Conservation (phyloP, 2,329 filamentous ascomycete genomes). For the Claviceps digitariae region DNA sequence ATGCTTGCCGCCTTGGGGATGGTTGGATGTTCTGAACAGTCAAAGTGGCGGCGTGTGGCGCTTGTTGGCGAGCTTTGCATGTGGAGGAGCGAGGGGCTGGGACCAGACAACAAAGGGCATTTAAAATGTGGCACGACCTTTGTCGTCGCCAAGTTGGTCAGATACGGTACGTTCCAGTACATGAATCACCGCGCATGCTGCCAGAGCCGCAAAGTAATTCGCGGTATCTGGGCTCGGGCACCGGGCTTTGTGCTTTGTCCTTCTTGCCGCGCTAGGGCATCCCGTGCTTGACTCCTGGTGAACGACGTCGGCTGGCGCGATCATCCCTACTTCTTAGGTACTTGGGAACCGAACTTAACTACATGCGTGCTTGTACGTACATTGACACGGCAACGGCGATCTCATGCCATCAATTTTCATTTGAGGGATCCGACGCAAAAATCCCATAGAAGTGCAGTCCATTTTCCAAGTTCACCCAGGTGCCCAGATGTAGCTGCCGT, state of each 20-base stretch:
- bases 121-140: not conserved
- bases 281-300: not conserved
- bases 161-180: not conserved
- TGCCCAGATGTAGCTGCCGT: not conserved
- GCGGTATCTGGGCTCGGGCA: not conserved
- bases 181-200: not conserved
- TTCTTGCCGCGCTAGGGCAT: not conserved
- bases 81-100: not conserved
- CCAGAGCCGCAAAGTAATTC: not conserved
- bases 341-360: not conserved
- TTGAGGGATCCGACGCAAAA: not conserved
- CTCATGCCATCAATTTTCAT: not conserved
- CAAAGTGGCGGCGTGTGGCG: not conserved
- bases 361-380: not conserved
- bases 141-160: not conserved
- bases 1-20: not conserved
- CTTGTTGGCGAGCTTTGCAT: not conserved
- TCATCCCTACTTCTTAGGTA: not conserved
- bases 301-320: not conserved
- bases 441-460: not conserved
- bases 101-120: constrained; percentile 1
- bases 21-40: not conserved
- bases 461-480: no score
- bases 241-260: not conserved
- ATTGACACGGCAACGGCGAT: not conserved